phyloP scores from a whole-genome alignment of 2,329 filamentous ascomycete genomes.

The Fusarium duplospermum region DNA sequence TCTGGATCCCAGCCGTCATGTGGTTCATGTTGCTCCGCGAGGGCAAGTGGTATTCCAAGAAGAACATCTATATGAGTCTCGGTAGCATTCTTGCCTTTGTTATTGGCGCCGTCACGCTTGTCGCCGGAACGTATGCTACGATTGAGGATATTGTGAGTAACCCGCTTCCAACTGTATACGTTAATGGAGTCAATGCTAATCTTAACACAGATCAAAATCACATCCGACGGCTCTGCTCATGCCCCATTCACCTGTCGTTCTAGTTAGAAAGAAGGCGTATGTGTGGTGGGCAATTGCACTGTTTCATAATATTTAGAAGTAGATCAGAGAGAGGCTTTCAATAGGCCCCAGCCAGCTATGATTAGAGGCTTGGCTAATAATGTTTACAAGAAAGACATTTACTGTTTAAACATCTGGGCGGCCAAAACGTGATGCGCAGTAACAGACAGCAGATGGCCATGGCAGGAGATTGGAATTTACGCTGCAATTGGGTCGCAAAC shows the following conservation, averaged over 20 bases:
- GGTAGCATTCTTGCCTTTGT: conserved; percentile 32
- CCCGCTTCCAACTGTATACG: accelerated
- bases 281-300: background rate
- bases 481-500: background rate
- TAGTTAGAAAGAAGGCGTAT: background rate
- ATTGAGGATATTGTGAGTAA: conserved; percentile 37
- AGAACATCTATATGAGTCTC: conserved; percentile 30
- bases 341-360: background rate
- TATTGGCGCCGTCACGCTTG: conserved; percentile 33
- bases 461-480: background rate
- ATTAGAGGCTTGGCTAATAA: background rate
- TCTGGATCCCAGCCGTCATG: conserved; percentile 35
- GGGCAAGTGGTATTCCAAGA: conserved; percentile 34
- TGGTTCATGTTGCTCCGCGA: conserved; percentile 34
- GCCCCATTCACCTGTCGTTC: conserved; percentile 34
- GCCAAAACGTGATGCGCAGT: background rate
- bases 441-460: background rate
- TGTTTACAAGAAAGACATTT: background rate
- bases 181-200: background rate
- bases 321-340: background rate
- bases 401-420: background rate
- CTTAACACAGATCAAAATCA: conserved; percentile 18
- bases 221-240: conserved; percentile 38
- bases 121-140: conserved; percentile 35
- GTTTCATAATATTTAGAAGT: background rate